These are phyloP conservation scores for Effrenium voratum DNA, from an alignment of 73 alveolate species.

Conservation along the genomic window DNA sequence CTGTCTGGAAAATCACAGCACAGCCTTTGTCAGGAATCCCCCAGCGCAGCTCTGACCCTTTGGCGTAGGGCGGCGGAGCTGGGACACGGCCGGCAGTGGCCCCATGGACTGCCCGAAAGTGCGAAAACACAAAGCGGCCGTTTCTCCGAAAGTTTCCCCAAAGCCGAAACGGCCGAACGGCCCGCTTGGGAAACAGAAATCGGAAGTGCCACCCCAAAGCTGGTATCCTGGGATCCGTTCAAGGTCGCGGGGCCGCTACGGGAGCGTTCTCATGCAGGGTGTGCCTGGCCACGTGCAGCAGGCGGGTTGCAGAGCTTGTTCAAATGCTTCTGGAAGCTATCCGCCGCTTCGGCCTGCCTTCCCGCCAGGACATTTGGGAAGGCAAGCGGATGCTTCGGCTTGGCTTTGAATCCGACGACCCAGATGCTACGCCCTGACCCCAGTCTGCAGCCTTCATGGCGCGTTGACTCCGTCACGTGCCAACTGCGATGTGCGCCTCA, in stretches of 20 bases:
- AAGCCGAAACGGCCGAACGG: too few species aligned
- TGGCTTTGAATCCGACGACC: conserved; percentile 66
- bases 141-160: too few species aligned
- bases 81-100: conserved; percentile 26
- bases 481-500: not conserved
- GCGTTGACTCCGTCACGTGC: not conserved
- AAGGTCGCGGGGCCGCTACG: conserved; percentile 72
- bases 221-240: not conserved
- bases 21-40: conserved; percentile 15
- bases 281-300: conserved; percentile 67
- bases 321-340: not conserved
- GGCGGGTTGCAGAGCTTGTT: not conserved
- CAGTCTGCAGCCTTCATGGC: not conserved
- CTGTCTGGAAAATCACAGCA: too few species aligned
- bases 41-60: conserved; percentile 2
- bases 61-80: conserved; percentile 58
- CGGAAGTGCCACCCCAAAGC: too few species aligned
- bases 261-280: conserved; percentile 56
- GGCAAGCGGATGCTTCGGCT: conserved; percentile 84
- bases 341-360: not conserved
- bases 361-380: conserved; percentile 55
- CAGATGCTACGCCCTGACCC: conserved; percentile 48
- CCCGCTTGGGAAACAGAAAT: too few species aligned
- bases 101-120: too few species aligned
- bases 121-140: too few species aligned